These are phyloP conservation scores for Tillandsia fasciculata DNA, from an alignment of 176 grass and related monocot genomes.

Conservation along the genomic window DNA sequence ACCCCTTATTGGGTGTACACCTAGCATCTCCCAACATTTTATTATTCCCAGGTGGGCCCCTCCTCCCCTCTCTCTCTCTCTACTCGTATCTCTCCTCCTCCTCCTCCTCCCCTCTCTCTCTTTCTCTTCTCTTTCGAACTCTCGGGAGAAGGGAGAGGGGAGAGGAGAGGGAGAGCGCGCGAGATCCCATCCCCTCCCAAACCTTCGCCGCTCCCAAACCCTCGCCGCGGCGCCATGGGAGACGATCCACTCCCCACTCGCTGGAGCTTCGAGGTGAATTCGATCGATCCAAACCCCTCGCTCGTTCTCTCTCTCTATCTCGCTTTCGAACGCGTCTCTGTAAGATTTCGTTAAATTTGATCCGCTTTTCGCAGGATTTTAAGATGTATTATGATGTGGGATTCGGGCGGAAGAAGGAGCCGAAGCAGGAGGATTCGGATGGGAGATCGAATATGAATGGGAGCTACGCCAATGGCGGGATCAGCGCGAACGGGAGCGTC, in stretches of 20 bases:
- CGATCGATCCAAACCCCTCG: not conserved
- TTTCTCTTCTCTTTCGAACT: not conserved
- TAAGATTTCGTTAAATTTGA: not conserved
- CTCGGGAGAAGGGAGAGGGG: not conserved
- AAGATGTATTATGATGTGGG: slow-evolving; percentile 65
- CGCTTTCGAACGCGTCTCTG: not conserved
- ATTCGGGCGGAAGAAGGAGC: slow-evolving; percentile 57
- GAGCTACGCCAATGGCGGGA: slow-evolving; percentile 2
- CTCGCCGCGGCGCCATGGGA: slow-evolving; percentile 10
- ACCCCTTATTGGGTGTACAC: too few relatives aligned
- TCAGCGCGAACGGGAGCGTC: slow-evolving; percentile 37
- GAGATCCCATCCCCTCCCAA: too few relatives aligned
- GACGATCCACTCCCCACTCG: slow-evolving; percentile 34
- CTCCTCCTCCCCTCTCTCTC: not conserved
- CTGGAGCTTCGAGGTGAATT: slow-evolving; percentile 33
- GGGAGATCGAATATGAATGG: slow-evolving; percentile 18
- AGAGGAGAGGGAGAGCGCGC: not conserved
- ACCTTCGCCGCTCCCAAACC: too few relatives aligned
- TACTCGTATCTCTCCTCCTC: not conserved
- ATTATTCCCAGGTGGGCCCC: not conserved
- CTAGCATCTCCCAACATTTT: too few relatives aligned
- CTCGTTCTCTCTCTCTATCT: not conserved
- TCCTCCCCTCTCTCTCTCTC: not conserved
- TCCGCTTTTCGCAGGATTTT: slow-evolving; percentile 44
- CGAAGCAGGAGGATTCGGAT: slow-evolving; percentile 10